Evolutionary conservation across 257 asterid species (phyloP), one percentile per base, ranked within the genome.

Genomic region (Verbena officinalis): DNA sequence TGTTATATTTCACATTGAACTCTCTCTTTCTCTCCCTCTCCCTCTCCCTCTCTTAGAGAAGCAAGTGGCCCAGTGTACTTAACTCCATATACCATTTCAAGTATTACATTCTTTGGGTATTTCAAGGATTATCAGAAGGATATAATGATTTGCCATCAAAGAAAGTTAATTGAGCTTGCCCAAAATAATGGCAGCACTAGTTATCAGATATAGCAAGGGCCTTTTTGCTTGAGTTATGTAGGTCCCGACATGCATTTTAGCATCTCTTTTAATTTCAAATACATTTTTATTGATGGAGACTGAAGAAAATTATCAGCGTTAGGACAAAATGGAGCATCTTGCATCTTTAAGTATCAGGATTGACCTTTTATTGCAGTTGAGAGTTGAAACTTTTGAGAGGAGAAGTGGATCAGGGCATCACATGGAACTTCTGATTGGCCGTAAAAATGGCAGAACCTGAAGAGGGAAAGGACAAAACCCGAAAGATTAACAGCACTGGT

Each of bases 231-330:
- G 27, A 60, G 69, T 75, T 36, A 24, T 50, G 79, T 64, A 45
- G 75, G 64, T 59, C 69, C 73, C 53, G 21, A 56, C 65, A 56
- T 71, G 38, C 49, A n/a, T 48, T 59, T 27, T 36, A 67, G 66
- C 70, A 70, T 75, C 76, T 73, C 49, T 16, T 43, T 21, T 66
- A 55, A 69, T 54, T 70, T 54, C 55, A 45, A 51, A 59, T 51
- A 65, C 48, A 34, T 55, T 45, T 76, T 59, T 7, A 17, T 40
- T 27, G 72, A 67, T 62, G 69, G 67, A 5, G 63, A 76, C 62
- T 19, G 66, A 57, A 67, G 53, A 63, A 23, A 27, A 68, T 69
- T 56, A 67, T 63, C 20, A 55, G 7, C 60, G 64, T 69, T 19
- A 48, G 55, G 76, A 68, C 31, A 36, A 51, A 36, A 51, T 50